Evolutionary conservation across 306 rosid species (phyloP), one percentile per base, ranked within the genome.

Genomic region (Lathyrus aphaca): DNA sequence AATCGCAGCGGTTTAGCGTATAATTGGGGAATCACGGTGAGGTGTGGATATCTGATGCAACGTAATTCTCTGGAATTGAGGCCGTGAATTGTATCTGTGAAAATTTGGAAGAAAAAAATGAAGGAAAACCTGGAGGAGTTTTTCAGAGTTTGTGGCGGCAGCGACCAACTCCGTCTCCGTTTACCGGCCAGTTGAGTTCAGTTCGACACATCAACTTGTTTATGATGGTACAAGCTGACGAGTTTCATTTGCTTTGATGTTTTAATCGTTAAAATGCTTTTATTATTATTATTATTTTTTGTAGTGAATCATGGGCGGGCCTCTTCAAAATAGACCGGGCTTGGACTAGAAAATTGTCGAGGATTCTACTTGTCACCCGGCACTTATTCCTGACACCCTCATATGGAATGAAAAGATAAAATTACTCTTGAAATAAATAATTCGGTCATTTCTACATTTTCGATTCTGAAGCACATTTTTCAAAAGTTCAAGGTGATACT

Each of bases 171-270:
- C 63, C 63, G 40, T 27, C 29, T 13, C 60, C 15, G 39, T 56
- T 29, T 14, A 14, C 63, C 63, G 63, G 39, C 40, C 3, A 27
- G 39, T 56, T 56, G 63, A 56, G 38, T 10, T 51, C 58, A 46
- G 21, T 53, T 53, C 3, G 59, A 53, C 8, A 53, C 59, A 35
- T 35, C 35, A 53, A 53, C 15, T 21, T 53, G 13, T 5, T 53
- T 53, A 2, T 53, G 59, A 53, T 21, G 19, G 32, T 53, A 23
- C 13, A 53, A 53, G 59, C 32, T 53, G 15, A 21, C 30, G 30
- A 17, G 32, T 53, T 53, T 53, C 10, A 53, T 53, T 21, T 35
- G 39, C 8, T 5, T 23, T 5, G 14, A 35, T 18, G 30, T 21
- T 15, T 46, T 46, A 46, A 46, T 46, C 17, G 21, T 46, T 46